Evolutionary conservation across 768 basidiomycete genomes (phyloP).

Genomic region (Tulasnella sp.): DNA sequence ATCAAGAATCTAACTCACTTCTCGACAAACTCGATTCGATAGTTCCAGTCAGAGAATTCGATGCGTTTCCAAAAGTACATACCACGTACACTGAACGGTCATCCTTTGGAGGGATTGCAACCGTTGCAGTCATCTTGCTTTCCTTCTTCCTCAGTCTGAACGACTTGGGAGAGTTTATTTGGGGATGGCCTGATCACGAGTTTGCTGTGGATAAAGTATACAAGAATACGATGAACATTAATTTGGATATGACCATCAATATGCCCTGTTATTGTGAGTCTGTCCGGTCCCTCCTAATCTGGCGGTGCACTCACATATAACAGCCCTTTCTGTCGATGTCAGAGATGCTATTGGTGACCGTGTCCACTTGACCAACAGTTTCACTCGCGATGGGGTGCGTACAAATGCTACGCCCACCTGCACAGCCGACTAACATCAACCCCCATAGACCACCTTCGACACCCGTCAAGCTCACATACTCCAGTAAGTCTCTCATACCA

Average conservation of each 20-base stretch:
- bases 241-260: conserved; percentile 84
- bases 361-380: conserved; percentile 62
- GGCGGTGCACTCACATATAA: neutral
- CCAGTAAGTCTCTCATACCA: conserved; percentile 29
- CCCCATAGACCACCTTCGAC: conserved; percentile 56
- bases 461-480: conserved; percentile 65
- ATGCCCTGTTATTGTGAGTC: conserved; percentile 86
- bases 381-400: conserved; percentile 74
- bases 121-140: conserved; percentile 49
- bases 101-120: conserved; percentile 69
- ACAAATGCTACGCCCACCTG: neutral
- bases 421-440: conserved; percentile 3
- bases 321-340: conserved; percentile 78
- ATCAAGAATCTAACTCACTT: conserved; percentile 15
- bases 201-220: conserved; percentile 70
- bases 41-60: conserved; percentile 58
- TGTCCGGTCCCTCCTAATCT: neutral
- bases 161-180: conserved; percentile 81
- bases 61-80: conserved; percentile 79
- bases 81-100: conserved; percentile 70
- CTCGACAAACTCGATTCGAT: conserved; percentile 41
- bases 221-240: conserved; percentile 58
- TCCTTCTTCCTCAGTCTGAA: conserved; percentile 69
- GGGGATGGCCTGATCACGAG: conserved; percentile 84
- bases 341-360: conserved; percentile 91